These are phyloP conservation scores for Pholiota adiposa DNA, from an alignment of 1,284 basidiomycete species.

Conservation along the genomic window DNA sequence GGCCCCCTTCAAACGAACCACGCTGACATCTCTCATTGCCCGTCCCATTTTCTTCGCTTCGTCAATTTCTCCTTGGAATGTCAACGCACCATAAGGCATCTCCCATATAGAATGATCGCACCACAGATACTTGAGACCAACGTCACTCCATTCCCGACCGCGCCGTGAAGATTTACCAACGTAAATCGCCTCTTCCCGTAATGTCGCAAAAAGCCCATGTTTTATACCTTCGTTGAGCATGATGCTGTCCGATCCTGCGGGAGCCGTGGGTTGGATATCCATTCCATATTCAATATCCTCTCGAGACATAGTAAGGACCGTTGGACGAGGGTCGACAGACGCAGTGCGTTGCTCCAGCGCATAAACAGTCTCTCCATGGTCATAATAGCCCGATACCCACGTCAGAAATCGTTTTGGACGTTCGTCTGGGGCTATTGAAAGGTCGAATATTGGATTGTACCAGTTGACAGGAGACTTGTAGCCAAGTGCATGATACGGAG, in stretches of 20 bases:
- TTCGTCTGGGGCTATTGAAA: slow-evolving; percentile 2
- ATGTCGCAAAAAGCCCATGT: slow-evolving; percentile 3
- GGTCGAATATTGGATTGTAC: slow-evolving; percentile 10
- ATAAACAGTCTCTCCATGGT: slow-evolving; percentile 1
- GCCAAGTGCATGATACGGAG: slow-evolving; percentile 5
- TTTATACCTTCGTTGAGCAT: slow-evolving; percentile 2
- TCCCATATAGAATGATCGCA: slow-evolving; percentile 10
- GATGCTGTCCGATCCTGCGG: slow-evolving; percentile 8
- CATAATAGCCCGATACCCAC: slow-evolving; percentile 13
- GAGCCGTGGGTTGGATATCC: slow-evolving; percentile 6
- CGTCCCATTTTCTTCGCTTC: slow-evolving; percentile 4
- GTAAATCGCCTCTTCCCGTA: slow-evolving; percentile 4
- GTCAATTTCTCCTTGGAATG: slow-evolving; percentile 6
- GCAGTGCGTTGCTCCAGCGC: slow-evolving; percentile 8
- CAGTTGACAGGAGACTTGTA: slow-evolving; percentile 5
- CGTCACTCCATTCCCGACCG: slow-evolving; percentile 1
- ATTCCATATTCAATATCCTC: slow-evolving; percentile 3
- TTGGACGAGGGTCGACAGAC: slow-evolving; percentile 1
- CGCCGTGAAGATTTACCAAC: background rate
- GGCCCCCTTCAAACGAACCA: slow-evolving; percentile 4
- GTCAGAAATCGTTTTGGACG: slow-evolving; percentile 6
- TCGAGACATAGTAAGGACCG: slow-evolving; percentile 6
- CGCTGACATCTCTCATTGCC: background rate
- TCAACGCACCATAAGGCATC: background rate
- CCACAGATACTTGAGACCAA: slow-evolving; percentile 10